Conservation (phyloP, 148 eudicot species). For the Camellia granthamiana region DNA sequence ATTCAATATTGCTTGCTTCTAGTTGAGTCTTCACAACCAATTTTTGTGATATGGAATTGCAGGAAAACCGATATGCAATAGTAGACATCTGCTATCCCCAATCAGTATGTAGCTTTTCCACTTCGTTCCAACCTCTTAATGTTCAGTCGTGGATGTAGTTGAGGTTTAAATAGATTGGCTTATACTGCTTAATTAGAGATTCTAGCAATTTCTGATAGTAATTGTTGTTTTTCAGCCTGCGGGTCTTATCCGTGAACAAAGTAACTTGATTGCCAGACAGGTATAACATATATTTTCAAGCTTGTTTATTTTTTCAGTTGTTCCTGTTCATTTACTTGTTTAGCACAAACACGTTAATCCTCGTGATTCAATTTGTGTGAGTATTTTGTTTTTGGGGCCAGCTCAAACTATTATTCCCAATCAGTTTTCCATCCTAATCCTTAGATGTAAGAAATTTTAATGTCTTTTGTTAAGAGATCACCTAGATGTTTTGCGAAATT, state of each 20-base stretch:
- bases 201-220: slow-evolving; percentile 12
- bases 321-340: neutral
- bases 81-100: slow-evolving; percentile 86
- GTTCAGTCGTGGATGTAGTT: neutral
- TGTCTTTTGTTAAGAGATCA: neutral
- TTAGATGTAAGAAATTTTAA: neutral
- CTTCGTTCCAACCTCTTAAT: slow-evolving; percentile 15
- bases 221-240: slow-evolving; percentile 61
- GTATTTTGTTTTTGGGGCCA: neutral
- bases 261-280: slow-evolving; percentile 84
- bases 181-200: neutral
- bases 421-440: neutral
- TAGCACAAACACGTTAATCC: neutral
- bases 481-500: neutral
- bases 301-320: neutral
- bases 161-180: neutral
- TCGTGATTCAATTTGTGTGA: neutral
- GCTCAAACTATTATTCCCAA: neutral
- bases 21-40: neutral
- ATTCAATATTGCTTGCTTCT: slow-evolving; percentile 1
- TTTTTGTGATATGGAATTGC: slow-evolving; percentile 26
- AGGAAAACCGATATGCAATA: slow-evolving; percentile 87
- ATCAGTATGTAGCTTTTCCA: slow-evolving; percentile 48
- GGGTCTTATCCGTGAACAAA: slow-evolving; percentile 88
- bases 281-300: slow-evolving; percentile 29